A percentile compares a stretch with the other conserved stretches of the same genome.
Evolutionary conservation across 306 rosid genomes (phyloP).

Genomic region (Sindora glabra): DNA sequence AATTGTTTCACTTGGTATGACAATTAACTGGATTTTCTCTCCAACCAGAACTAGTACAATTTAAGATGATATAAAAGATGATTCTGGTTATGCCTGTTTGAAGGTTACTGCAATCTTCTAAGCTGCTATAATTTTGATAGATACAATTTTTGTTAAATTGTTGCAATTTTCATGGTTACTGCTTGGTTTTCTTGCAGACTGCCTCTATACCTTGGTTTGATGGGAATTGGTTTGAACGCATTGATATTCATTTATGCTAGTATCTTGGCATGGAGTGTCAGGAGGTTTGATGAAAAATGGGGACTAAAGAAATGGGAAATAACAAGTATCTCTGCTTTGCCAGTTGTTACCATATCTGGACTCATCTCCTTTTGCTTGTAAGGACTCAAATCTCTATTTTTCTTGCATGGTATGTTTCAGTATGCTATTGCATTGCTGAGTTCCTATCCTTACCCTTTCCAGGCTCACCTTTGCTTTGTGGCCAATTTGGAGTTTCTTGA

Average conservation of each 20-base stretch:
- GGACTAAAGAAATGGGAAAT: constrained; percentile 85
- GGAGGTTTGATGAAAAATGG: constrained; percentile 88
- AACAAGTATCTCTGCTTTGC: constrained; percentile 66
- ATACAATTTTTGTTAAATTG: constrained; percentile 4
- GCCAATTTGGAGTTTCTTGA: constrained; percentile 94
- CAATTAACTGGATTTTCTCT: background rate
- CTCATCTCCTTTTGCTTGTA: constrained; percentile 88
- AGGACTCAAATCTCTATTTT: constrained; percentile 18
- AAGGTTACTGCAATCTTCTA: constrained; percentile 10
- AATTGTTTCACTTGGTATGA: background rate
- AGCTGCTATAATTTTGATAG: background rate
- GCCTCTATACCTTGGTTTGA: constrained; percentile 87
- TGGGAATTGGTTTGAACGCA: constrained; percentile 59
- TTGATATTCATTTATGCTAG: constrained; percentile 76
- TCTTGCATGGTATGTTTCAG: background rate
- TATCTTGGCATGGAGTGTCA: constrained; percentile 58
- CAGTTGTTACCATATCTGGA: constrained; percentile 66
- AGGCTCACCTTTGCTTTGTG: constrained; percentile 89
- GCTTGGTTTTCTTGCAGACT: constrained; percentile 53
- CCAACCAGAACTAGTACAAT: background rate
- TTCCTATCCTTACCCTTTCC: background rate
- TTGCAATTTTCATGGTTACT: constrained; percentile 15
- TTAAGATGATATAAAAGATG: background rate
- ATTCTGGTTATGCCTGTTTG: constrained; percentile 9
- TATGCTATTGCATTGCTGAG: constrained; percentile 25